Percentiles rank a stretch among this genome's conserved stretches.
Evolutionary conservation across 306 rosid species (phyloP).

Genomic region (Quercus alba): DNA sequence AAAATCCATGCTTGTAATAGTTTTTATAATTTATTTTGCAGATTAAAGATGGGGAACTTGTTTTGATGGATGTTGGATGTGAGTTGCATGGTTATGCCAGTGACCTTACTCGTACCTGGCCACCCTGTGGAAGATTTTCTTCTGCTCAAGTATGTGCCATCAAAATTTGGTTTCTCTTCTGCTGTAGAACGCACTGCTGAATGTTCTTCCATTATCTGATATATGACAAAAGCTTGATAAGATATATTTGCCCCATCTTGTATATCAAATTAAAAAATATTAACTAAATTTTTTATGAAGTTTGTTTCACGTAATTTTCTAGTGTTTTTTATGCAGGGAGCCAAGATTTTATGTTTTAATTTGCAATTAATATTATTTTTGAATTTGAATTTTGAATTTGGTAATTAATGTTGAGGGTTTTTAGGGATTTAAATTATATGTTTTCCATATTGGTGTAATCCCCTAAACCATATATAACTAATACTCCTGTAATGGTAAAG

Average conservation of each 20-base stretch:
- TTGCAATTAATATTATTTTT: no score
- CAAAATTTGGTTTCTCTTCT: constrained; percentile 44
- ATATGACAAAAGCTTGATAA: constrained; percentile 2
- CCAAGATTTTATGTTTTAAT: no score
- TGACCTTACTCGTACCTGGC: constrained; percentile 98
- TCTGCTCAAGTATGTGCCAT: constrained; percentile 57
- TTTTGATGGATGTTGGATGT: constrained; percentile 95
- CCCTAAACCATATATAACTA: no score
- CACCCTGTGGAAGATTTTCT: constrained; percentile 86
- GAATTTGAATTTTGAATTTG: no score
- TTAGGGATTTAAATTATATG: no score
- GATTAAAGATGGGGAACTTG: constrained; percentile 87
- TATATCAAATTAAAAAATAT: background rate
- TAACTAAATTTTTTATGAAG: background rate
- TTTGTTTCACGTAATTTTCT: background rate
- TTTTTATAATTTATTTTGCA: constrained; percentile 34
- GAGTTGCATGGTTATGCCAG: constrained; percentile 89
- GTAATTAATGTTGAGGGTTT: no score
- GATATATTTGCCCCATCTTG: background rate
- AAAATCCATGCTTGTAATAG: constrained; percentile 4
- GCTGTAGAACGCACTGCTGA: constrained; percentile 48
- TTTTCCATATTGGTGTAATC: no score
- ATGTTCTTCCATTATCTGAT: constrained; percentile 10
- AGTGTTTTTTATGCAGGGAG: background rate
- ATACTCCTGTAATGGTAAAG: no score